Evolutionary conservation across 257 asterid genomes (phyloP), one percentile per base, ranked within the genome.

Genomic region (Nicotiana knightiana): DNA sequence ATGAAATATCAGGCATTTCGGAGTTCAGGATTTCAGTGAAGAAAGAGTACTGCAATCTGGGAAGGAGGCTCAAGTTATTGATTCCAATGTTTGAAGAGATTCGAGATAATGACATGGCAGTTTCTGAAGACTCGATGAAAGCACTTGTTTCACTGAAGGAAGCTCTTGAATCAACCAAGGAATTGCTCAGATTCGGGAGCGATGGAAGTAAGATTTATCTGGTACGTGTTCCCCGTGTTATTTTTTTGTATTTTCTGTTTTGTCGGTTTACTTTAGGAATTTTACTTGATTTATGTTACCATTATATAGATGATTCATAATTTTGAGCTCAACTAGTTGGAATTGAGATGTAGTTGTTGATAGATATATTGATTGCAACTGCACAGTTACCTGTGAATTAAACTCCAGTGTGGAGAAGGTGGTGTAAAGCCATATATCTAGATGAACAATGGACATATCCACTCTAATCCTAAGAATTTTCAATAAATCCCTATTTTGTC

Each of bases 1-100:
- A 87, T 21, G 97, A 90, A 81, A 96, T 96, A 84, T 88, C 99
- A 82, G 88, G 89, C 37, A 89, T 93, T 71, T 86, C 96, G 10
- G 98, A 94, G 67, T 96, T 89, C 87, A 80, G 94, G 76, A 24
- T 61, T 66, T 77, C 87, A 51, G 98, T 96, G 83, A 96, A 94
- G 92, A 96, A 86, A 89, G 97, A 93, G 87, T 96, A 90, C 84
- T 90, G 93, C 51, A 96, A 93, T 89, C 88, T 96, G 73, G 97
- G 95, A 26, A 91, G 99, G 82, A 89, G 99, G 87, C 87, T 96
- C 83, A 96, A 96, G 93, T 91, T 96, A 39, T 85, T 96, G 91
- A 90, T 93, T 78, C 99, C 99, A 73, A 84, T 96, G 98, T 96
- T 96, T 77, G 99, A 96, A 81, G 99, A 96, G 87, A 93, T 94